Evolutionary conservation across 83 land plant genomes (phyloP).

Genomic region (Picea abies): DNA sequence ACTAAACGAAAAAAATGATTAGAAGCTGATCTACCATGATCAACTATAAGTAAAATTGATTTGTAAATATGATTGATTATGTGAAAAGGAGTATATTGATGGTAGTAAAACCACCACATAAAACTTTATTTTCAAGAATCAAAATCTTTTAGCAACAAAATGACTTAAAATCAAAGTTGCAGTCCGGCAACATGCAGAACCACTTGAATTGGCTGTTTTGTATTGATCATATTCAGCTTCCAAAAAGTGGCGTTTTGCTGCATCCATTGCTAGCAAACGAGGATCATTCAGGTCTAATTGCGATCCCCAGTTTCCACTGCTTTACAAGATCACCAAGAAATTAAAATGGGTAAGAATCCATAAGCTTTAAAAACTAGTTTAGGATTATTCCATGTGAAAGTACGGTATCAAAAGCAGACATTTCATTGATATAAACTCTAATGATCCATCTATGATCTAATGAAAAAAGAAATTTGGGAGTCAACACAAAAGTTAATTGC

Average conservation of each 20-base stretch:
- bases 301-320: conserved; percentile 67
- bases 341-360: not conserved
- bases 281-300: conserved; percentile 46
- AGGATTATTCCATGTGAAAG: too few species aligned
- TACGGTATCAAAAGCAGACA: too few species aligned
- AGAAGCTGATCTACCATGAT: too few species aligned
- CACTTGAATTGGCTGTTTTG: conserved; percentile 41
- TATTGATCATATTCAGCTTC: conserved; percentile 56
- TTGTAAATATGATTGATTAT: too few species aligned
- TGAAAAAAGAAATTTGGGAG: too few species aligned
- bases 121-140: not conserved
- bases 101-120: not conserved
- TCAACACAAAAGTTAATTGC: too few species aligned
- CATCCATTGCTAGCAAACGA: conserved; percentile 59
- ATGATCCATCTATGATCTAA: too few species aligned
- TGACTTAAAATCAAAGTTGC: conserved; percentile 56
- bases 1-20: too few species aligned
- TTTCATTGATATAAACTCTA: too few species aligned
- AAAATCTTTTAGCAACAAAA: not conserved
- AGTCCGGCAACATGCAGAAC: conserved; percentile 54
- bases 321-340: not conserved
- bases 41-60: not conserved
- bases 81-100: not conserved
- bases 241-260: conserved; percentile 45
- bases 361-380: not conserved